Percentiles rank a stretch among this genome's conserved stretches.
Evolutionary conservation across 1,284 basidiomycete species (phyloP).

Genomic region (Cystobasidiaceae sp.): DNA sequence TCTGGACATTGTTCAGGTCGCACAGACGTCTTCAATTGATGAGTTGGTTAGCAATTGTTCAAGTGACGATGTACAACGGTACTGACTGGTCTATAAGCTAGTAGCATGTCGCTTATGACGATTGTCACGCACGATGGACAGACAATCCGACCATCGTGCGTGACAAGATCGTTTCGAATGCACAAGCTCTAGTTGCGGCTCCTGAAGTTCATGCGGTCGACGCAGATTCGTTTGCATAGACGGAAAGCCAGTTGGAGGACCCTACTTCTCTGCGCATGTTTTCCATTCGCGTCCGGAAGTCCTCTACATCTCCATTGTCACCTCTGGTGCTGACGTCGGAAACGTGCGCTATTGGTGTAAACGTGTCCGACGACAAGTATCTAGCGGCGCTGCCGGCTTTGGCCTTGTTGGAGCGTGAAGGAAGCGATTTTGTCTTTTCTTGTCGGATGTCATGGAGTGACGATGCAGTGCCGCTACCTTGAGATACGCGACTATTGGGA

Average conservation of each 20-base stretch:
- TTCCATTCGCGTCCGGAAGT: constrained; percentile 70
- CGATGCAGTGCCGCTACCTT: neutral
- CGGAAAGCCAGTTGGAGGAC: constrained; percentile 43
- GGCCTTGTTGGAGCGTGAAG: too few species aligned
- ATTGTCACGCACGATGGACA: too few species aligned
- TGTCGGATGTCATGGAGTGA: neutral
- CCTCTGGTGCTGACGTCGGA: neutral
- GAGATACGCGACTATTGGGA: neutral
- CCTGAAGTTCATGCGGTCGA: neutral
- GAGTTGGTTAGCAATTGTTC: too few species aligned
- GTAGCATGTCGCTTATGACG: too few species aligned
- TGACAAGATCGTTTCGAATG: neutral
- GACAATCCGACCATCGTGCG: too few species aligned
- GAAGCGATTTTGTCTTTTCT: too few species aligned
- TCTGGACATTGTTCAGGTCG: neutral
- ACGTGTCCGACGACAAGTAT: neutral
- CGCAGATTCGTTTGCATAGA: constrained; percentile 15
- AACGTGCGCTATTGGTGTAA: neutral
- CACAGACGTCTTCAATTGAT: too few species aligned
- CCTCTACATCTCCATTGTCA: constrained; percentile 54
- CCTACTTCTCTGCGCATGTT: constrained; percentile 76
- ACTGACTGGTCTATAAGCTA: too few species aligned
- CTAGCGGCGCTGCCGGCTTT: neutral
- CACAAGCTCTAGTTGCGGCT: neutral
- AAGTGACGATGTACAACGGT: too few species aligned